Conservation (phyloP, 2,329 filamentous ascomycete species). For the Nemania serpens region DNA sequence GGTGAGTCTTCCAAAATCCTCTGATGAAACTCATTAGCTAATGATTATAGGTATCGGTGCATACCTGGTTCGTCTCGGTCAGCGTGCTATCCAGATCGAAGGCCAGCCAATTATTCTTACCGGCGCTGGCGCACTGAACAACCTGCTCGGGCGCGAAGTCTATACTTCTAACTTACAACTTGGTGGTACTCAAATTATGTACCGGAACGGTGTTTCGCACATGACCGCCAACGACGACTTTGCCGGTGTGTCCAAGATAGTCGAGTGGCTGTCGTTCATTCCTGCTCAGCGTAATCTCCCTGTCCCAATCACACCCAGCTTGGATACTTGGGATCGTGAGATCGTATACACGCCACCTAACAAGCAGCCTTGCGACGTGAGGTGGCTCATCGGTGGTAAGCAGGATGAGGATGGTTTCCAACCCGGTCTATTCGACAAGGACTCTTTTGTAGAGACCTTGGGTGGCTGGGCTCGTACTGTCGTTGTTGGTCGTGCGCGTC, state of each 20-base stretch:
- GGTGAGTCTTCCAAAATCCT: slow-evolving; percentile 57
- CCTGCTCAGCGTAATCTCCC: slow-evolving; percentile 93
- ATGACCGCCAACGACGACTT: slow-evolving; percentile 99
- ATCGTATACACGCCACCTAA: slow-evolving; percentile 80
- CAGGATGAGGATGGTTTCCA: slow-evolving; percentile 85
- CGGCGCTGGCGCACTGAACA: slow-evolving; percentile 96
- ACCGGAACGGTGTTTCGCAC: slow-evolving; percentile 99
- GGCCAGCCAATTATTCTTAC: slow-evolving; percentile 98
- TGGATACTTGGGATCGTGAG: slow-evolving; percentile 92
- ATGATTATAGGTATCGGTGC: slow-evolving; percentile 78
- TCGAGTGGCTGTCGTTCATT: slow-evolving; percentile 97
- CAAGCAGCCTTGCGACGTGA: slow-evolving; percentile 88
- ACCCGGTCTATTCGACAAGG: slow-evolving; percentile 91
- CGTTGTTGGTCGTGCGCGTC: slow-evolving; percentile 92
- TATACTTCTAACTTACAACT: slow-evolving; percentile 99
- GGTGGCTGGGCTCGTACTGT: slow-evolving; percentile 97
- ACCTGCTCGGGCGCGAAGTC: slow-evolving; percentile 94
- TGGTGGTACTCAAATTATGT: slow-evolving; percentile 99
- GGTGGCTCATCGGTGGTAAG: slow-evolving; percentile 90
- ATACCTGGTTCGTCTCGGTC: slow-evolving; percentile 96
- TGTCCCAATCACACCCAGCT: slow-evolving; percentile 85
- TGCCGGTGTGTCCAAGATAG: slow-evolving; percentile 95
- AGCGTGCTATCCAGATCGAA: slow-evolving; percentile 98
- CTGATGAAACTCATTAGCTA: slow-evolving; percentile 38
- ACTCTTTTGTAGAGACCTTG: slow-evolving; percentile 95